Evolutionary conservation across 2,329 filamentous ascomycete species (phyloP), one percentile per base, ranked within the genome.

Genomic region (Aureobasidium vineae): DNA sequence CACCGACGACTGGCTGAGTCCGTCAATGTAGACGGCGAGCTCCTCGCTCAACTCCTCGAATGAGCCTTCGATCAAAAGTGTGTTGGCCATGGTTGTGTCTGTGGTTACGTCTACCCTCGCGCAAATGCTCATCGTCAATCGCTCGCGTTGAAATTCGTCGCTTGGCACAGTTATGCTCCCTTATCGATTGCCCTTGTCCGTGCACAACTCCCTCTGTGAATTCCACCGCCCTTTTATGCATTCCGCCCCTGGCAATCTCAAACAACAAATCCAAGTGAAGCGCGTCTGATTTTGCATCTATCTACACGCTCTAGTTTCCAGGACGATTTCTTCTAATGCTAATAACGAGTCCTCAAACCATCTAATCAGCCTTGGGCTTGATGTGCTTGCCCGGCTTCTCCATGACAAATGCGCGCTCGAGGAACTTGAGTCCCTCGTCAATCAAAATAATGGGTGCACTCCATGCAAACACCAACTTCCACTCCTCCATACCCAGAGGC

Each of bases 1-100:
- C 68, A 89, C 75, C 63, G 78, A 80, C 70, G 75, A 74, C 76
- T 91, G 89, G 75, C 90, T 90, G 77, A 93, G 86, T 73, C 88
- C 84, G 79, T 96, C 92, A 78, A 99, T 84, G 81, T 96, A 97
- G 75, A 93, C 90, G 79, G 94, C 92, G 83, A 99, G 90, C 83
- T 99, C 95, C 79, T 91, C 88, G 75, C 90, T 88, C 77, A 97
- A 88, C 82, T 98, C 95, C 78, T 92, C 88, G 79, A 97, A 97
- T 75, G 87, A 86, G 79, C 95, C 95, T 84, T 99, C 95, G 79
- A 99, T 87, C 73, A 88, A 82, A 73, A 69, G 68, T 43, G 68
- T 69, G 65, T 68, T 69, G 47, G 67, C 52, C 49, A 67, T 66
- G 47, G 45, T 63, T 23, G 36, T 36, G 57, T 47, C 19, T 61